Conservation (phyloP, 148 eudicot genomes). For the Oxyria digyna region DNA sequence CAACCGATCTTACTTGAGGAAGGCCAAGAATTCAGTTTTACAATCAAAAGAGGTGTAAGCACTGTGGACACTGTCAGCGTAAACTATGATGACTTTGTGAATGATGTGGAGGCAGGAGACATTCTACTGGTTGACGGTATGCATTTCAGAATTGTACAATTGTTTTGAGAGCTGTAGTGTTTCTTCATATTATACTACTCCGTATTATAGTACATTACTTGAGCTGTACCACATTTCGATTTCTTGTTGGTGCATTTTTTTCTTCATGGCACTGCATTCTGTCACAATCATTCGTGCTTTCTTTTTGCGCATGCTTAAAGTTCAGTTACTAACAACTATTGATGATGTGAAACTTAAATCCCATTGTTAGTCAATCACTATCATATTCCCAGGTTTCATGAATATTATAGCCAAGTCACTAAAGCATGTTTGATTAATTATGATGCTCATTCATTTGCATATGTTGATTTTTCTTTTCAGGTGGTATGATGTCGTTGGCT, state of each 20-base stretch:
- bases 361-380: not conserved
- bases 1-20: conserved; percentile 67
- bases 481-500: conserved; percentile 96
- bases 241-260: not conserved
- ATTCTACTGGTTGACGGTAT: conserved; percentile 98
- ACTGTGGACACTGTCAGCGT: conserved; percentile 84
- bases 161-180: not conserved
- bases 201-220: not conserved
- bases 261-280: not conserved
- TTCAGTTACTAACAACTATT: not conserved
- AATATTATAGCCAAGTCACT: not conserved
- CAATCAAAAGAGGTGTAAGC: conserved; percentile 89
- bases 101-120: conserved; percentile 94
- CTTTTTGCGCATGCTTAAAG: not conserved
- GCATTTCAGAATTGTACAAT: not conserved
- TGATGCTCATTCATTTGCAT: not conserved
- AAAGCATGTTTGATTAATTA: not conserved
- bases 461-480: conserved; percentile 17
- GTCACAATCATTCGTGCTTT: not conserved
- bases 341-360: not conserved
- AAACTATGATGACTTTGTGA: conserved; percentile 96
- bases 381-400: not conserved
- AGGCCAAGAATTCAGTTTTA: conserved; percentile 93
- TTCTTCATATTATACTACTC: not conserved
- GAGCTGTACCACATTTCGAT: not conserved